These are phyloP conservation scores for Symmetrospora coprosmae DNA, from an alignment of 768 basidiomycete genomes.

Conservation along the genomic window DNA sequence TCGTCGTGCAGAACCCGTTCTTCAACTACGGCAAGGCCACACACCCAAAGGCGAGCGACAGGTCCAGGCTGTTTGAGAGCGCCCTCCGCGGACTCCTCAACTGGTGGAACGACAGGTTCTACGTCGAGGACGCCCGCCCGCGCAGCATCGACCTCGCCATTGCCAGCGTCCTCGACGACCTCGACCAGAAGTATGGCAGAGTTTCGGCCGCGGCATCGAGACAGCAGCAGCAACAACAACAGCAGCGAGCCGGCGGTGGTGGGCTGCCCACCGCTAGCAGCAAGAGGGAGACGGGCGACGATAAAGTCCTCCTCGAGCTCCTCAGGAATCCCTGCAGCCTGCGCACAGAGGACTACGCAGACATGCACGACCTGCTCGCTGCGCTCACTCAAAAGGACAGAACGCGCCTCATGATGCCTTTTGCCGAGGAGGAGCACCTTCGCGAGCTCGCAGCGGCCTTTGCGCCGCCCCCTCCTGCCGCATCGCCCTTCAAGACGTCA, in stretches of 20 bases:
- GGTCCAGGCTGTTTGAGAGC: constrained; percentile 75
- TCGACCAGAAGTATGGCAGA: not conserved
- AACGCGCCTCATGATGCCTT: constrained; percentile 14
- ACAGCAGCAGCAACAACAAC: too few species aligned
- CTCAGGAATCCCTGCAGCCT: not conserved
- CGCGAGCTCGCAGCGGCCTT: not conserved
- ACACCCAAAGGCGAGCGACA: constrained; percentile 61
- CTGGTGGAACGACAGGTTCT: constrained; percentile 74
- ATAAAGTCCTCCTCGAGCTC: not conserved
- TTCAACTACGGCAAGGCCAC: constrained; percentile 63
- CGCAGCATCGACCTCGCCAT: too few species aligned
- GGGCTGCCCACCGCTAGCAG: too few species aligned
- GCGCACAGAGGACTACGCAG: not conserved
- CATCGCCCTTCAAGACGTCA: too few species aligned
- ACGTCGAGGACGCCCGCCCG: constrained; percentile 38
- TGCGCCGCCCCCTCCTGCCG: too few species aligned
- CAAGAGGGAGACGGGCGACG: not conserved
- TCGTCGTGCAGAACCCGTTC: constrained; percentile 66
- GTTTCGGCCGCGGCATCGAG: not conserved
- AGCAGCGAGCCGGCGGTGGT: too few species aligned
- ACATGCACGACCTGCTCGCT: not conserved
- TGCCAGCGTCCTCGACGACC: not conserved
- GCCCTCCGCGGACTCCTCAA: constrained; percentile 57
- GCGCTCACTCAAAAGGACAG: constrained; percentile 1
- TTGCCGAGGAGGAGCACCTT: not conserved